Conservation (phyloP, 306 rosid genomes). For the Dalbergia cochinchinensis region DNA sequence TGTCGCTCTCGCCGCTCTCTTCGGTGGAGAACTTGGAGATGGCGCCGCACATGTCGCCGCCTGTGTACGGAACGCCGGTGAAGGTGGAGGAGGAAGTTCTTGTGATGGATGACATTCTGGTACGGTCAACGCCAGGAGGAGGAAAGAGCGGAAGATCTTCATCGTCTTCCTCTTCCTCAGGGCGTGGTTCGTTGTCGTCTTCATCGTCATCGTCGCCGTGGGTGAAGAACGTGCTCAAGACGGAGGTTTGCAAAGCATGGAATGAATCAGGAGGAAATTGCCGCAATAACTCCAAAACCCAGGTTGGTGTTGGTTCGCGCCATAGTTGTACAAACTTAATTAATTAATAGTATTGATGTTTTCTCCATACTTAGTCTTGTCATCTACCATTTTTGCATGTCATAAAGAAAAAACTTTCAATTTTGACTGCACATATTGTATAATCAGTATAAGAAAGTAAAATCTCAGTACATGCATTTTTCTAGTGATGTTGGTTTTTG, state of each 20-base stretch:
- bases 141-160: slow-evolving; percentile 58
- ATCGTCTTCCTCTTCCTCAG: slow-evolving; percentile 42
- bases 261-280: slow-evolving; percentile 55
- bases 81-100: slow-evolving; percentile 71
- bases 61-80: slow-evolving; percentile 58
- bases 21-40: slow-evolving; percentile 65
- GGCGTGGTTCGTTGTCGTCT: slow-evolving; percentile 34
- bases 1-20: slow-evolving; percentile 61
- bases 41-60: slow-evolving; percentile 49
- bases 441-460: no score
- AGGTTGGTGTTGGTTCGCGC: slow-evolving; percentile 67
- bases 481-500: no score
- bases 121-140: slow-evolving; percentile 42
- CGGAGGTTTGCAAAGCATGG: slow-evolving; percentile 49
- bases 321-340: slow-evolving; percentile 33
- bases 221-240: slow-evolving; percentile 50
- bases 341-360: background rate
- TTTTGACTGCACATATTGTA: no score
- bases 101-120: slow-evolving; percentile 76
- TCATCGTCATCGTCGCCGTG: slow-evolving; percentile 43
- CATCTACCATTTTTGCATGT: no score
- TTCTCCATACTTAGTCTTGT: no score
- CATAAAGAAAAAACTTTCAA: no score
- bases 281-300: slow-evolving; percentile 57
- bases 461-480: no score